Evolutionary conservation across 352 stramenopile species (phyloP), one percentile per base, ranked within the genome.

Genomic region (Globisporangium nodosum): DNA sequence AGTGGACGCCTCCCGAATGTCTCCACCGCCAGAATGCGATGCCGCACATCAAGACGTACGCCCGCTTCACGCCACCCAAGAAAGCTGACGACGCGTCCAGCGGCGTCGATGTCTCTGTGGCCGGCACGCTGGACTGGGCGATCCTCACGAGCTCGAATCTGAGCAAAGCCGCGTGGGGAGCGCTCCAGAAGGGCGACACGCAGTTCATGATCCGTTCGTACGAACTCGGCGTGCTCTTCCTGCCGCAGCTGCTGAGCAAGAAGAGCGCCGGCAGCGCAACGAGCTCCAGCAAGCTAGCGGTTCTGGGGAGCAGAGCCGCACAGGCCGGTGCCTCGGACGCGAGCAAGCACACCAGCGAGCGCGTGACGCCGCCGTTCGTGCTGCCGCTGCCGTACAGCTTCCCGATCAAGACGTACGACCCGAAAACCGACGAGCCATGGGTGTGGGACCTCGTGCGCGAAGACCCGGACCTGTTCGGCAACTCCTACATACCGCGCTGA

Each of bases 181-280:
- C 73, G 0, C 54, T 81, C n/a, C 81, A 94, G 65, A 92, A 88
- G 53, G 82, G 81, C 61, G 70, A 76, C 40, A 72, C 77, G 8
- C 85, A 94, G 52, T 71, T 94, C 49, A 89, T 91, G 78, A 85
- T 94, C 53, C 74, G 85, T 20, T 92, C 82, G 1, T 94, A 92
- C 62, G 85, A 94, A 53, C 67, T 94, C 4, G 85, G 85, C 0
- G 73, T 94, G 20, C 69, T 94, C 47, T 92, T 92, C 49, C 54
- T 92, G 5, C 78, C 81, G 15, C 56, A 63, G 5, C 42, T 79
- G 2, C 47, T 72, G 31, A 20, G n/a, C 49, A 59, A 46, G 20
- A 54, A 27, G 30, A 24, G 3, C 15, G 18, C 46, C 11, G 46
- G 60, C 35, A 15, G 6, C 11, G 35, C 35, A 15, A 40, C 35